These are phyloP conservation scores for Trichoderma aggressivum DNA, from an alignment of 2,329 filamentous ascomycete species.

Conservation along the genomic window DNA sequence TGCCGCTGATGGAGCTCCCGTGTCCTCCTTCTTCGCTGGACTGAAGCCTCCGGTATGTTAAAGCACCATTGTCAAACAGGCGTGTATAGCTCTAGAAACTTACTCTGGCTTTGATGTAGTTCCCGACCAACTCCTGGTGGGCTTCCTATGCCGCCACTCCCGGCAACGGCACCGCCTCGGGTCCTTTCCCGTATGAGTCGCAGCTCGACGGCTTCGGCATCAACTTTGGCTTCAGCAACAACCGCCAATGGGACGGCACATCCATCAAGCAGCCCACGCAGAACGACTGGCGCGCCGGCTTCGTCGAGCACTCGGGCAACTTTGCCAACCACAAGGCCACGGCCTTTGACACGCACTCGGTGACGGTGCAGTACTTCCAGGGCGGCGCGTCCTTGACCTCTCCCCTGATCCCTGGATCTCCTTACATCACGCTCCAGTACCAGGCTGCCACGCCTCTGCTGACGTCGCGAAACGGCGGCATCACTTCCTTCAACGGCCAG, in stretches of 20 bases:
- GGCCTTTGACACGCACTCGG: constrained; percentile 24
- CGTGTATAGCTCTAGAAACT: background rate
- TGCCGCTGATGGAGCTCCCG: constrained; percentile 19
- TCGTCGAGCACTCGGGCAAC: constrained; percentile 24
- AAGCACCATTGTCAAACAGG: background rate
- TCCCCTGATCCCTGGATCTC: constrained; percentile 25
- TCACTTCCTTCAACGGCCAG: constrained; percentile 25
- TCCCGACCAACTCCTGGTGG: constrained; percentile 27
- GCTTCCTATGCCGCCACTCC: constrained; percentile 25
- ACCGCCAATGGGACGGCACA: constrained; percentile 24
- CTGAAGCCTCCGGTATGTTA: constrained; percentile 25
- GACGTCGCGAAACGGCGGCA: constrained; percentile 22
- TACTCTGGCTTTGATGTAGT: constrained; percentile 12
- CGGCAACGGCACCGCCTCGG: constrained; percentile 24
- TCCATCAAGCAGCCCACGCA: constrained; percentile 26
- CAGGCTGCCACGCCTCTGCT: constrained; percentile 22
- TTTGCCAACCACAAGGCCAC: constrained; percentile 28
- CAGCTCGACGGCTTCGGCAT: constrained; percentile 24
- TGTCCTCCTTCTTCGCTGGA: constrained; percentile 25
- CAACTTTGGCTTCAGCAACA: constrained; percentile 24
- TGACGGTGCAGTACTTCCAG: constrained; percentile 27
- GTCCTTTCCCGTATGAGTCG: constrained; percentile 26
- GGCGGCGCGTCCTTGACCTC: constrained; percentile 22
- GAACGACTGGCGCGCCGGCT: constrained; percentile 25
- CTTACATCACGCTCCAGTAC: constrained; percentile 26